Base-by-base conservation (phyloP, 2,329 filamentous ascomycete genomes). In the Xylariales sp. region DNA sequence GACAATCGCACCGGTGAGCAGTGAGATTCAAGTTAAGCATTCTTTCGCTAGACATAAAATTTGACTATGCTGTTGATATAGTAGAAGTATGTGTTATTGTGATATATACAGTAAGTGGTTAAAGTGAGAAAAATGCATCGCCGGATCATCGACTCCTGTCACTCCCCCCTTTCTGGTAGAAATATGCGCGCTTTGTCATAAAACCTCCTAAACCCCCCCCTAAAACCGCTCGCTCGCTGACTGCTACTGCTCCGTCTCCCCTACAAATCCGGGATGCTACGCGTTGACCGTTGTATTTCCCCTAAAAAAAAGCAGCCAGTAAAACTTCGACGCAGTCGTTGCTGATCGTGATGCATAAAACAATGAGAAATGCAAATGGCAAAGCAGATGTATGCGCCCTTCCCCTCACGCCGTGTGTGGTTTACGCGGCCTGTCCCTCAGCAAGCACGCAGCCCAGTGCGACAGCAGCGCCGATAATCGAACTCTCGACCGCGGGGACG, bases 391-490 rank as follows among this genome's bases (percentile, higher is more conserved):
- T 70, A 58, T 71, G 70, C 67, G 65, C 14, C 45, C 43, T 30
- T 30, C 28, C 43, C 14, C 32, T 60, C 12, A 39, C 32, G 18
- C 48, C 9, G 34, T 54, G 12, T 36, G 23, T 36, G 23, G 55
- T 64, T 46, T 67, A 69, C 46, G 59, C 49, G 30, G 63, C 28
- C 43, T 72, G 46, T 28, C 65, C 64, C 48, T 71, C 70, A 1
- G 60, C 60, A 45, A 75, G 72, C 8, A 73, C 73, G 62, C 82
- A 85, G 18, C 88, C 87, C 53, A 90, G 83, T 1, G 91, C 90
- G 14, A 94, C 91, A 1, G 91, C 92, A 3, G 92, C 92, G 3
- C 92, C 92, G 50, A 91, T 85, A 62, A 94, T 84, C 1, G 91
- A 92, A 74, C 91, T 93, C 79, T 94, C 92, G 64, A 89, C 84